phyloP scores from a whole-genome alignment of 1,284 basidiomycete species.

The Gymnopus androsaceus region DNA sequence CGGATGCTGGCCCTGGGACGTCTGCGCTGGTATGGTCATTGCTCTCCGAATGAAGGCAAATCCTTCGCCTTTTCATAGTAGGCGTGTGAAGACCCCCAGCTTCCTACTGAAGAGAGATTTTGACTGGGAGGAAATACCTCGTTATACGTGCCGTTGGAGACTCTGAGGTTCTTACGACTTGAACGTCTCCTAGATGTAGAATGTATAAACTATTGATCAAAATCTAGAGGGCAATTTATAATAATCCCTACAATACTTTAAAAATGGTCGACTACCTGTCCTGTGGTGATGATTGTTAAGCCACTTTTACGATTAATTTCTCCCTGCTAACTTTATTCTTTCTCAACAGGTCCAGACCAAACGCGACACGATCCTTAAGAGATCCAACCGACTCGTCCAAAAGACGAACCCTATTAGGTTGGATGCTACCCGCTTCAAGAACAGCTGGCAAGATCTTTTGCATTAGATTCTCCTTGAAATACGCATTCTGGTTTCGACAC shows the following conservation, averaged over 20 bases:
- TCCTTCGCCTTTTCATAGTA: slow-evolving; percentile 54
- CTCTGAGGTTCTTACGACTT: slow-evolving; percentile 58
- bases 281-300: too few species aligned
- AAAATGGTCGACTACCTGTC: too few species aligned
- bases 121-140: slow-evolving; percentile 86
- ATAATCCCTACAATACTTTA: too few species aligned
- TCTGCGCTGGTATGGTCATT: slow-evolving; percentile 91
- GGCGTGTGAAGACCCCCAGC: slow-evolving; percentile 33
- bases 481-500: slow-evolving; percentile 34
- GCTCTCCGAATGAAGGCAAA: slow-evolving; percentile 87
- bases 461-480: slow-evolving; percentile 44
- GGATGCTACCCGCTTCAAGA: slow-evolving; percentile 36
- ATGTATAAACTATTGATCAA: too few species aligned
- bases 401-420: slow-evolving; percentile 43
- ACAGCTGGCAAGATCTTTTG: slow-evolving; percentile 46
- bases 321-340: slow-evolving; percentile 50
- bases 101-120: slow-evolving; percentile 70
- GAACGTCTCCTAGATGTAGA: slow-evolving; percentile 15
- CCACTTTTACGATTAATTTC: slow-evolving; percentile 47
- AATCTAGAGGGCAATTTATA: too few species aligned
- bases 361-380: slow-evolving; percentile 40
- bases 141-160: slow-evolving; percentile 73
- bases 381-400: slow-evolving; percentile 39
- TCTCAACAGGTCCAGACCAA: slow-evolving; percentile 44
- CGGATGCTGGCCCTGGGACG: slow-evolving; percentile 93